phyloP scores from a whole-genome alignment of 345 rosid genomes.

The Gossypium arboreum region DNA sequence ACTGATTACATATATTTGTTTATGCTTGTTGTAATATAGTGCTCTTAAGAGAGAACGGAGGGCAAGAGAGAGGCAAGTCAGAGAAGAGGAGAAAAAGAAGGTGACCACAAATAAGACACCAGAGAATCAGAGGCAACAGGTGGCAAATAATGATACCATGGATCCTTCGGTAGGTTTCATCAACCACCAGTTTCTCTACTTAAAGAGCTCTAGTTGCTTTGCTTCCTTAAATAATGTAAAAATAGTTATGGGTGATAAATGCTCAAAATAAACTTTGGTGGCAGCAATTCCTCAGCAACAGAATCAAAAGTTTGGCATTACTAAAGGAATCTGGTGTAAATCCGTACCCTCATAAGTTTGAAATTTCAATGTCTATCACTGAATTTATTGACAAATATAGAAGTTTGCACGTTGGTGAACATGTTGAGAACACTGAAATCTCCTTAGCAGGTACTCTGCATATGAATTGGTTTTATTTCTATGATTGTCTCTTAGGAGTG shows the following conservation, averaged over 20 bases:
- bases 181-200: not conserved
- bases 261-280: not conserved
- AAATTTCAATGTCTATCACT: not conserved
- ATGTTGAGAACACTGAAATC: slow-evolving; percentile 3
- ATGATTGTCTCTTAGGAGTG: not conserved
- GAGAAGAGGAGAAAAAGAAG: not conserved
- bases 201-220: not conserved
- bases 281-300: slow-evolving; percentile 11
- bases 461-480: not conserved
- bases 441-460: slow-evolving; percentile 8
- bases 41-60: slow-evolving; percentile 6
- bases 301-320: not conserved
- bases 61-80: not conserved
- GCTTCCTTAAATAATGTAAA: not conserved
- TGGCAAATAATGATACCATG: not conserved
- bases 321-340: slow-evolving; percentile 6
- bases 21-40: not conserved
- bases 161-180: not conserved
- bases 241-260: not conserved
- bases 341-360: slow-evolving; percentile 2
- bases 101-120: not conserved
- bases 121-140: not conserved
- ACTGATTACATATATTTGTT: not conserved
- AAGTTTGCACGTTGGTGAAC: slow-evolving; percentile 1
- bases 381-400: not conserved